phyloP scores from a whole-genome alignment of 2,329 filamentous ascomycete species.

The Alternaria dauci region DNA sequence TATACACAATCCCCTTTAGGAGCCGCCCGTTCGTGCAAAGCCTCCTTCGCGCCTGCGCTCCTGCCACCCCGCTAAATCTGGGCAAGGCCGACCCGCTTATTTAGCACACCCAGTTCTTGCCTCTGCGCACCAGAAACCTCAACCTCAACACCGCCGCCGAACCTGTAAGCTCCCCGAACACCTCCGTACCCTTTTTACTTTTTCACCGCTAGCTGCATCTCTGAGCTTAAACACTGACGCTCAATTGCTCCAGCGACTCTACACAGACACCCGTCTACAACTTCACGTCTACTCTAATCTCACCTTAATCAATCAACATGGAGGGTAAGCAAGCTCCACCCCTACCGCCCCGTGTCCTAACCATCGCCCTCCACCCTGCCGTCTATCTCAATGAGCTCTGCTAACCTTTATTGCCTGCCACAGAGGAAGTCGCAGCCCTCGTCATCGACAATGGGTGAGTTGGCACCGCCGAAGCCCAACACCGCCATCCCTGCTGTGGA shows the following conservation, averaged over 20 bases:
- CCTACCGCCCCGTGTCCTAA: conserved; percentile 24
- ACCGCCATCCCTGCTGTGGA: conserved; percentile 50
- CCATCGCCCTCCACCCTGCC: conserved; percentile 29
- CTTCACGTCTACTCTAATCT: conserved; percentile 47
- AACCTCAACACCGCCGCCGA: conserved; percentile 43
- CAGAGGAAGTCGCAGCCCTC: conserved; percentile 99
- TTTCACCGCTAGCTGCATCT: conserved; percentile 31
- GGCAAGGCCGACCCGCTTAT: conserved; percentile 54
- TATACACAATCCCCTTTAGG: conserved; percentile 19
- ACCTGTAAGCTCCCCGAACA: conserved; percentile 46
- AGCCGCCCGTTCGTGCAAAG: conserved; percentile 36
- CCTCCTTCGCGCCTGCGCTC: conserved; percentile 39
- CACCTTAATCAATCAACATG: conserved; percentile 62
- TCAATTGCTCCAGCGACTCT: conserved; percentile 42
- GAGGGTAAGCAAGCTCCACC: conserved; percentile 69
- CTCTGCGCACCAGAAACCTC: conserved; percentile 50
- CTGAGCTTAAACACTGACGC: conserved; percentile 37
- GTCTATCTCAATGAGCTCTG: conserved; percentile 44
- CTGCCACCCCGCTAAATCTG: conserved; percentile 50
- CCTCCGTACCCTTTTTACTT: conserved; percentile 37
- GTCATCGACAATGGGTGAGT: conserved; percentile 99
- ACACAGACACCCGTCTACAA: conserved; percentile 42
- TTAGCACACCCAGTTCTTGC: conserved; percentile 53
- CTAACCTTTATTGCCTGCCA: conserved; percentile 51
- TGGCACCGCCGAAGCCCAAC: conserved; percentile 42